phyloP scores from a whole-genome alignment of 805 yeast genomes.

The Candida sonorensis region DNA sequence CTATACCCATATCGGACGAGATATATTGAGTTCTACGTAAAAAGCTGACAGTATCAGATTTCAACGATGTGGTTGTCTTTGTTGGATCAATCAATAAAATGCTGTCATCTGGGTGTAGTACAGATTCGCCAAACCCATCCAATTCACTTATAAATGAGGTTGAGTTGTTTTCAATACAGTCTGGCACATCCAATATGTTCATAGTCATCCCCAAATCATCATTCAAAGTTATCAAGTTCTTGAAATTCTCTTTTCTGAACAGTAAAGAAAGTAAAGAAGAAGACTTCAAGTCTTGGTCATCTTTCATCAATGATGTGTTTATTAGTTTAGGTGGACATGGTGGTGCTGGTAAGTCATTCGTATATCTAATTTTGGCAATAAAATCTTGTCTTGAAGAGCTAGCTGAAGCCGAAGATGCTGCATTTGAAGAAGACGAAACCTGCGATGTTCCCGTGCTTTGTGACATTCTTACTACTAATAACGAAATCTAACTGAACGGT shows the following conservation, averaged over 20 bases:
- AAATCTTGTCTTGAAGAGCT: conserved; percentile 58
- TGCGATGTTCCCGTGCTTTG: neutral
- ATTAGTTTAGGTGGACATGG: conserved; percentile 84
- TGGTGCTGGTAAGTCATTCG: conserved; percentile 88
- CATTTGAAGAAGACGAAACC: conserved; percentile 5
- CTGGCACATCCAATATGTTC: conserved; percentile 61
- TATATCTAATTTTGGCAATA: conserved; percentile 76
- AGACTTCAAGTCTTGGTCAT: conserved; percentile 36
- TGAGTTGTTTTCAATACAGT: conserved; percentile 48
- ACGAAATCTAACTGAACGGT: no score
- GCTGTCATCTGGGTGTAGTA: conserved; percentile 74
- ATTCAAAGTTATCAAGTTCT: conserved; percentile 51
- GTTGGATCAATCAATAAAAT: conserved; percentile 76
- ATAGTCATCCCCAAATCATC: conserved; percentile 68
- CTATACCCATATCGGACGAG: conserved; percentile 46
- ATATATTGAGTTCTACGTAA: conserved; percentile 93
- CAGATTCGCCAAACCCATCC: no score
- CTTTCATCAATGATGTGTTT: conserved; percentile 32
- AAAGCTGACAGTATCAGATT: conserved; percentile 38
- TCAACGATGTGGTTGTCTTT: conserved; percentile 37
- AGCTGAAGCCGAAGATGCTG: conserved; percentile 2
- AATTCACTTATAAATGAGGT: conserved; percentile 25
- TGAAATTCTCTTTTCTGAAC: conserved; percentile 69
- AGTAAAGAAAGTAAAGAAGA: conserved; percentile 59
- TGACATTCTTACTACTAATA: no score